Base-by-base conservation (phyloP, 257 asterid species). In the Lycium ferocissimum region DNA sequence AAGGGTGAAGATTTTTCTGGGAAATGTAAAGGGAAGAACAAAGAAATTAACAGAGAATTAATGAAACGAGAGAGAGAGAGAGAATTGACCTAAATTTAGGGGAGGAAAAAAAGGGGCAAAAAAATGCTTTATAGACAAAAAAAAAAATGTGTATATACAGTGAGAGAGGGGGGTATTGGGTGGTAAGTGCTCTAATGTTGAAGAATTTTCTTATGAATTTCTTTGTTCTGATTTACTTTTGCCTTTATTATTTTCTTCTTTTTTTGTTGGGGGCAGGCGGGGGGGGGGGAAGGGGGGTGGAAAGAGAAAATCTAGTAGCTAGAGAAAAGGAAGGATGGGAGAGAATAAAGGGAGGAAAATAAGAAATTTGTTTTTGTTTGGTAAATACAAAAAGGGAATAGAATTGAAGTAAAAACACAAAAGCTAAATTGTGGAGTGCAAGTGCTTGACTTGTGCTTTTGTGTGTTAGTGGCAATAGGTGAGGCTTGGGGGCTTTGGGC, bases 291-390 rank as follows among this genome's bases (percentile, higher is more conserved):
- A n/a, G n/a, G n/a, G n/a, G n/a, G 40, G 82, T 13, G 14, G 63
- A 76, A 76, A 76, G 63, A 76, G 47, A 51, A 76, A 51, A 76
- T 76, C 8, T 51, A 26, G 82, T 14, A 26, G 33, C 33, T 38
- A 38, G 78, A 70, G 3, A 49, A 43, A 40, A 18, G 20, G 43
- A 72, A 43, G 80, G 80, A 72, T 40, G 80, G 26, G 66, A 78
- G 82, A 78, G 82, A 78, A 78, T 78, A 78, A 26, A 33, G 66
- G 49, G 12, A 7, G 45, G 81, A 76, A 76, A 76, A 76, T 51
- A 78, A 53, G 65, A 53, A 53, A 18, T 78, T 78, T 78, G 82
- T 78, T 78, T 33, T 53, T 53, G 82, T 78, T 26, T 53, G 82
- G 82, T 78, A 26, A 78, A 26, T 53, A 78, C 45, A 54, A 78